phyloP scores from a whole-genome alignment of 495 filamentous ascomycete species.

The Podospora conica region DNA sequence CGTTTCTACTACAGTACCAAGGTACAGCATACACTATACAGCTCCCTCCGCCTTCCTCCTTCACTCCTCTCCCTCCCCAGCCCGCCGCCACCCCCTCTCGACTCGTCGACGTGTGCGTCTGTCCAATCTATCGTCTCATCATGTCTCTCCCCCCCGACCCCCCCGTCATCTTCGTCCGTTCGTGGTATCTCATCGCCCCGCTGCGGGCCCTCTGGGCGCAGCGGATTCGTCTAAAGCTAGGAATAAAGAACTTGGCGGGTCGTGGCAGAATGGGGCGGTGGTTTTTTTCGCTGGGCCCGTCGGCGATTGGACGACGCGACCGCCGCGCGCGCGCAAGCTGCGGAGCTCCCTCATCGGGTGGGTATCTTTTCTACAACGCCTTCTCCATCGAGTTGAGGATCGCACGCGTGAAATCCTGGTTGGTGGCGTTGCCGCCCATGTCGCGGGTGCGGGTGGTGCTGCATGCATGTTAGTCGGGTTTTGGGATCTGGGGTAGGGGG shows the following conservation, averaged over 20 bases:
- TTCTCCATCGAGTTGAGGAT: conserved; percentile 89
- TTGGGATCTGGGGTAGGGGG: neutral
- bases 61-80: neutral
- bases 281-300: neutral
- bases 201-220: neutral
- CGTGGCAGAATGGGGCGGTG: neutral
- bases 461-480: conserved; percentile 28
- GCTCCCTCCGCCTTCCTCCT: neutral
- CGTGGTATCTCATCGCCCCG: conserved; percentile 10
- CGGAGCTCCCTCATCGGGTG: conserved; percentile 1
- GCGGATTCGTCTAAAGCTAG: neutral
- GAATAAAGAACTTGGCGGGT: neutral
- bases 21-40: neutral
- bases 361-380: conserved; percentile 23
- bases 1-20: neutral
- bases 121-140: conserved; percentile 6
- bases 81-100: neutral
- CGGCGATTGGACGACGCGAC: conserved; percentile 4
- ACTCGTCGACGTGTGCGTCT: neutral
- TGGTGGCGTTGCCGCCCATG: conserved; percentile 86
- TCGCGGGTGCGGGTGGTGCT: conserved; percentile 83
- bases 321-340: neutral
- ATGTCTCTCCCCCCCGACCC: neutral
- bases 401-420: conserved; percentile 90
- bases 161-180: neutral